Conservation (phyloP, 371 early-diverging fungal genomes). For the Mucor racemosus region DNA sequence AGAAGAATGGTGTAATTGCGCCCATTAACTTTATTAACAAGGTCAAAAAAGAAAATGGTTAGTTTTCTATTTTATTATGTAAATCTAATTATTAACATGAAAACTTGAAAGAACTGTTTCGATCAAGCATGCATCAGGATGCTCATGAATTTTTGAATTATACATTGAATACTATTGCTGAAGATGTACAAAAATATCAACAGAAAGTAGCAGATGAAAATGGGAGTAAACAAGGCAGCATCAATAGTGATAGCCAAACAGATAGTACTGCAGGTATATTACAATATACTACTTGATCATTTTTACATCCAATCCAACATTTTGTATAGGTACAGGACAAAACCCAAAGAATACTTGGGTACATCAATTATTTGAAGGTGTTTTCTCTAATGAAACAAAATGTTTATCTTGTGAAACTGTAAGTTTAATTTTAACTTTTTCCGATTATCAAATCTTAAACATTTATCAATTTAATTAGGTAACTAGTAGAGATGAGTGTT, state of each 20-base stretch:
- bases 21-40: constrained; percentile 87
- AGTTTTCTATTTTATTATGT: constrained; percentile 9
- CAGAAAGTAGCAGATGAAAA: constrained; percentile 24
- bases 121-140: constrained; percentile 95
- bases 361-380: constrained; percentile 94
- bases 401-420: constrained; percentile 96
- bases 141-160: constrained; percentile 98
- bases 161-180: constrained; percentile 89
- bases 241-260: constrained; percentile 21
- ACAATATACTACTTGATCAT: background rate
- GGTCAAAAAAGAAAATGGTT: constrained; percentile 91
- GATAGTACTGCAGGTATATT: background rate
- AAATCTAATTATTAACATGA: background rate
- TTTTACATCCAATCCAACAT: background rate
- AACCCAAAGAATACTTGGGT: constrained; percentile 80
- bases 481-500: constrained; percentile 93
- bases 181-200: constrained; percentile 76
- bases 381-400: constrained; percentile 93
- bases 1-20: constrained; percentile 85
- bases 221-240: constrained; percentile 16
- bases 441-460: background rate
- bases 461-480: constrained; percentile 49
- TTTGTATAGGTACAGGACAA: background rate
- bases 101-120: constrained; percentile 75
- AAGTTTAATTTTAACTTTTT: constrained; percentile 20